Percentiles rank a stretch among this genome's conserved stretches.
phyloP scores from a whole-genome alignment of 2,329 filamentous ascomycete species.

The Chaetomium globosum region DNA sequence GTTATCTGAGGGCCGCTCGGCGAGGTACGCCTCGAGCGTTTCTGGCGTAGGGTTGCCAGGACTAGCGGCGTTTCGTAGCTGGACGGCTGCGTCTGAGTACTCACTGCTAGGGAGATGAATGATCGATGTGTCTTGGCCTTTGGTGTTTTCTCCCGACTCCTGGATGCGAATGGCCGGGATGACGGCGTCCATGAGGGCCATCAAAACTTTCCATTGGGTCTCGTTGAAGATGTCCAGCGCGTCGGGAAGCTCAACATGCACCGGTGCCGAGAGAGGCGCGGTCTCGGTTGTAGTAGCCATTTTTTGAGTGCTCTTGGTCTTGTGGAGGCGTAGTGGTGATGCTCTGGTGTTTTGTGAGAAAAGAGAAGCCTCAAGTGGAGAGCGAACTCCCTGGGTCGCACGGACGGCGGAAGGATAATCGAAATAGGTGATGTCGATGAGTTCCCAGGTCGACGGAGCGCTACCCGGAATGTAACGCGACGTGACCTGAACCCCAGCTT shows the following conservation, averaged over 20 bases:
- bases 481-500: slow-evolving; percentile 8
- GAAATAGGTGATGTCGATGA: not conserved
- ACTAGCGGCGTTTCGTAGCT: slow-evolving; percentile 26
- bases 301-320: not conserved
- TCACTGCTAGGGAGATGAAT: slow-evolving; percentile 30
- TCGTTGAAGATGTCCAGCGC: slow-evolving; percentile 25
- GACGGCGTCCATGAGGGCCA: slow-evolving; percentile 36
- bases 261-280: slow-evolving; percentile 24
- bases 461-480: not conserved
- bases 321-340: too few relatives aligned
- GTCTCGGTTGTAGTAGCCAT: slow-evolving; percentile 20
- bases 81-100: slow-evolving; percentile 27
- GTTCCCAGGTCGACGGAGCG: not conserved
- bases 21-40: slow-evolving; percentile 32
- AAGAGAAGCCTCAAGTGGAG: not conserved
- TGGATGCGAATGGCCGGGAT: slow-evolving; percentile 32
- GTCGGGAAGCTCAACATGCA: slow-evolving; percentile 22
- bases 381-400: not conserved
- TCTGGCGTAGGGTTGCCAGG: slow-evolving; percentile 24
- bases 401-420: not conserved
- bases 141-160: slow-evolving; percentile 16
- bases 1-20: slow-evolving; percentile 34
- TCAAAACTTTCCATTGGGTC: slow-evolving; percentile 34
- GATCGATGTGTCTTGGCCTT: slow-evolving; percentile 15
- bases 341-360: not conserved